Evolutionary conservation across 2,329 filamentous ascomycete genomes (phyloP).

Genomic region (Davidsoniella virescens): DNA sequence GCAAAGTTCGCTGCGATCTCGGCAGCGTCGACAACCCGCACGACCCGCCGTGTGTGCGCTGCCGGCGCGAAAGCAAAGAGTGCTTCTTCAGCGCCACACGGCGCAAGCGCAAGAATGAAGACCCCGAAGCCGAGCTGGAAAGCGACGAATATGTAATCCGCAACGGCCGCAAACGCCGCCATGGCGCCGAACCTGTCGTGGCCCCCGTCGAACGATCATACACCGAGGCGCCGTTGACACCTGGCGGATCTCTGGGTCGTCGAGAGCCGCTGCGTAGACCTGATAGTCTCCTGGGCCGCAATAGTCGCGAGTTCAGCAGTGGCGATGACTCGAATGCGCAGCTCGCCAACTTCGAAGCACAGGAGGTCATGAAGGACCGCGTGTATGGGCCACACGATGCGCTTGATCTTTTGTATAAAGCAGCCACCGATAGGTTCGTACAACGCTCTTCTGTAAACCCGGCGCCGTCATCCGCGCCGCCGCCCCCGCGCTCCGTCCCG

Average conservation of each 20-base stretch:
- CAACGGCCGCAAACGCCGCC: constrained; percentile 55
- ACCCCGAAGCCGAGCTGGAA: constrained; percentile 33
- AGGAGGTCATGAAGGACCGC: constrained; percentile 48
- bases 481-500: background rate
- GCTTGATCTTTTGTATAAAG: constrained; percentile 79
- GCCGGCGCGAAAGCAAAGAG: constrained; percentile 85
- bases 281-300: constrained; percentile 21
- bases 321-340: constrained; percentile 43
- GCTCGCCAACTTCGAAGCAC: constrained; percentile 48
- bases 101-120: constrained; percentile 68
- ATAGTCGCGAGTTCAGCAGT: constrained; percentile 16
- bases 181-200: constrained; percentile 16
- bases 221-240: constrained; percentile 43
- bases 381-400: constrained; percentile 89
- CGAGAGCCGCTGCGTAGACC: constrained; percentile 51
- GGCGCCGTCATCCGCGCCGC: background rate
- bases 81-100: constrained; percentile 94
- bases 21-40: constrained; percentile 81
- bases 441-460: constrained; percentile 13
- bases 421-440: constrained; percentile 47
- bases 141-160: constrained; percentile 53
- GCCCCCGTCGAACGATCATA: constrained; percentile 30
- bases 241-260: constrained; percentile 49
- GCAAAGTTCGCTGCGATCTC: constrained; percentile 46
- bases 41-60: constrained; percentile 85